Evolutionary conservation across 768 basidiomycete genomes (phyloP).

Genomic region (Suillus tomentosus): DNA sequence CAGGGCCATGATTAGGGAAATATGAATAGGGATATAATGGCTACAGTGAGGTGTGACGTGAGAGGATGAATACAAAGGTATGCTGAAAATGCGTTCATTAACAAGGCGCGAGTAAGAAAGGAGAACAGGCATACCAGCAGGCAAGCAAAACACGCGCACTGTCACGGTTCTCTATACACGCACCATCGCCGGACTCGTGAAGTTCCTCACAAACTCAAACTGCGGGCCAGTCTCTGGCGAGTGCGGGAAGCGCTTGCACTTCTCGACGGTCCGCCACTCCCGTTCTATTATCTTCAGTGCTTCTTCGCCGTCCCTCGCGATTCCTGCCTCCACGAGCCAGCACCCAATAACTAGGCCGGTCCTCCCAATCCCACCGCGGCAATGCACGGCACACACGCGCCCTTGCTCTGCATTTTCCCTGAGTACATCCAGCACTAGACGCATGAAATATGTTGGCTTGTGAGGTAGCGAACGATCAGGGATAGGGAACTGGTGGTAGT

Average conservation of each 20-base stretch:
- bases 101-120: background rate
- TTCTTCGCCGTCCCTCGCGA: conserved; percentile 61
- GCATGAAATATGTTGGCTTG: conserved; percentile 57
- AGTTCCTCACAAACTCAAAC: conserved; percentile 72
- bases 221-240: conserved; percentile 82
- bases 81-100: background rate
- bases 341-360: conserved; percentile 68
- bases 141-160: background rate
- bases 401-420: conserved; percentile 60
- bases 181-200: conserved; percentile 26
- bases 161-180: background rate
- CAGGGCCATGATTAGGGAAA: background rate
- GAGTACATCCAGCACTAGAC: conserved; percentile 57
- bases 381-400: conserved; percentile 73
- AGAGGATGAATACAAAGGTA: background rate
- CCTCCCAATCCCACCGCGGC: conserved; percentile 76
- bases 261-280: conserved; percentile 78
- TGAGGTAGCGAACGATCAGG: conserved; percentile 66
- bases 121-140: background rate
- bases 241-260: conserved; percentile 72
- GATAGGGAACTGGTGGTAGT: conserved; percentile 81
- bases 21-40: conserved; percentile 6
- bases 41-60: background rate
- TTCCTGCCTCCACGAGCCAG: conserved; percentile 72
- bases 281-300: conserved; percentile 64